Evolutionary conservation across 2,329 filamentous ascomycete genomes (phyloP).

Genomic region (Byssoonygena ceratinophila): DNA sequence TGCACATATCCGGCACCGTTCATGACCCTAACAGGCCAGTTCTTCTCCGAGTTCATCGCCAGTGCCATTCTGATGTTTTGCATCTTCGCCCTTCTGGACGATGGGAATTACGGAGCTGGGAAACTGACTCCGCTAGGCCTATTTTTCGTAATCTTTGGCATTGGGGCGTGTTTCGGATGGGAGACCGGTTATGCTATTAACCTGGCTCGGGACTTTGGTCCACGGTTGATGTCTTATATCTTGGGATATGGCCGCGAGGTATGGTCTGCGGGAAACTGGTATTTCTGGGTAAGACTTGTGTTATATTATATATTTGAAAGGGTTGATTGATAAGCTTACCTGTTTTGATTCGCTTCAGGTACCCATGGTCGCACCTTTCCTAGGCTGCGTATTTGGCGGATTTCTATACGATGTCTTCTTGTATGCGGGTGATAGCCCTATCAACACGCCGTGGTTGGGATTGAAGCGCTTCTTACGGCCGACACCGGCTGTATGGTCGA

Average conservation of each 20-base stretch:
- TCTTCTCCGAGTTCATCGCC: conserved; percentile 62
- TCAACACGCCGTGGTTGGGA: conserved; percentile 58
- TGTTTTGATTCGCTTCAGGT: conserved; percentile 38
- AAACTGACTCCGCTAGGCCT: conserved; percentile 50
- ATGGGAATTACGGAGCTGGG: conserved; percentile 43
- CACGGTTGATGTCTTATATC: conserved; percentile 55
- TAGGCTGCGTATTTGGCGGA: conserved; percentile 53
- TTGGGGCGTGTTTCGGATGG: conserved; percentile 64
- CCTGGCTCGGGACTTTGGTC: conserved; percentile 60
- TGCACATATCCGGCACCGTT: conserved; percentile 57
- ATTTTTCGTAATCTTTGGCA: conserved; percentile 64
- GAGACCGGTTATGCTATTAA: conserved; percentile 70
- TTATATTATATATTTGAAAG: neutral
- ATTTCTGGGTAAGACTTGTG: conserved; percentile 52
- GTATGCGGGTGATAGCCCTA: conserved; percentile 58
- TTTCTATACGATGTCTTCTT: conserved; percentile 58
- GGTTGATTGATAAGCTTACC: neutral
- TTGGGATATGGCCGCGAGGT: conserved; percentile 58
- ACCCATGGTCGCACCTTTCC: conserved; percentile 61
- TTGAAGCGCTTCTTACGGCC: conserved; percentile 43
- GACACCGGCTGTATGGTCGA: conserved; percentile 15
- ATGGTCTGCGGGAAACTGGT: conserved; percentile 57
- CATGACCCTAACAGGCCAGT: conserved; percentile 55
- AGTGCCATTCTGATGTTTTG: conserved; percentile 59
- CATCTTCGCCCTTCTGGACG: conserved; percentile 55